Percentiles rank a stretch among this genome's conserved stretches.
Conservation (phyloP, 257 asterid genomes). For the Solanum habrochaites region DNA sequence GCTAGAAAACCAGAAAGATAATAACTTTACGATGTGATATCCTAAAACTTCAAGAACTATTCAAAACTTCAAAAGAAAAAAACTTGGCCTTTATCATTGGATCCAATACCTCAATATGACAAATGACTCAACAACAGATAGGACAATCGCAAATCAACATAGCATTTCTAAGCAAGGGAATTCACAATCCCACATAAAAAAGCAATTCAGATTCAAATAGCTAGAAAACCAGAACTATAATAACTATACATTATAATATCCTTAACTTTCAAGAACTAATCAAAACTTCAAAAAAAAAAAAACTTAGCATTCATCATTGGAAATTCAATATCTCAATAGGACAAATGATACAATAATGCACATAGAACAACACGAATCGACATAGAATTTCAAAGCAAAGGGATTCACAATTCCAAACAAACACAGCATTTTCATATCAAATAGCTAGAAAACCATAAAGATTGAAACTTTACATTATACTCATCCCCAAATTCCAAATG, state of each 20-base stretch:
- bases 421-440: neutral
- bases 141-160: neutral
- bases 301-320: neutral
- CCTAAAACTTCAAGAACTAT: neutral
- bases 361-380: neutral
- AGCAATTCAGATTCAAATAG: neutral
- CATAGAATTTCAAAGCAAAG: neutral
- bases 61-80: neutral
- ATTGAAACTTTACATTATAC: slow-evolving; percentile 14
- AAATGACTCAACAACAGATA: neutral
- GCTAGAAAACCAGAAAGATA: neutral
- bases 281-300: neutral
- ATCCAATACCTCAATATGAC: neutral
- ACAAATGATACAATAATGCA: neutral
- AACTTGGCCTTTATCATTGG: neutral
- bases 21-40: neutral
- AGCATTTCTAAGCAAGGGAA: neutral
- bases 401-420: neutral
- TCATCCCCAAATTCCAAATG: slow-evolving; percentile 37
- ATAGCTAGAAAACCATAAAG: neutral
- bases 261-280: neutral
- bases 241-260: neutral
- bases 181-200: neutral
- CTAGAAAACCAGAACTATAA: neutral
- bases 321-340: neutral